phyloP scores from a whole-genome alignment of 352 stramenopile genomes.

The Ophiocytium majus region DNA sequence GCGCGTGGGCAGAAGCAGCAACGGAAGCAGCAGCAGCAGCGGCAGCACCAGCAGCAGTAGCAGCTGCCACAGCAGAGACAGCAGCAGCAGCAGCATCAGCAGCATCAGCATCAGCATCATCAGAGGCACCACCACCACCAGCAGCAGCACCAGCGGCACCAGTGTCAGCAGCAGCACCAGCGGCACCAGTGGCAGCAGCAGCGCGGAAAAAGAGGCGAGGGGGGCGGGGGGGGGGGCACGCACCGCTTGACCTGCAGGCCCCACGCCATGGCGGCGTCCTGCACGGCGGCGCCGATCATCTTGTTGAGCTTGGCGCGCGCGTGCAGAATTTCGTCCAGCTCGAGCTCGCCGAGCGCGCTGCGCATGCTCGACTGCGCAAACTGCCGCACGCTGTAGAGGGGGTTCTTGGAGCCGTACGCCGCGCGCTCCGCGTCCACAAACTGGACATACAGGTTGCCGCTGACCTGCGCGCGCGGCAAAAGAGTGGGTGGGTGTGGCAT shows the following conservation, averaged over 20 bases:
- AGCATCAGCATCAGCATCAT: no score
- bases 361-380: constrained; percentile 78
- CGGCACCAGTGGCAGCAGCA: constrained; percentile 58
- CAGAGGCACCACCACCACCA: no score
- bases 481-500: no score
- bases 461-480: constrained; percentile 31
- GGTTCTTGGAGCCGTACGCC: constrained; percentile 60
- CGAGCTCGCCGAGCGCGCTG: constrained; percentile 75
- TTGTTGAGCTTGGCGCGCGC: constrained; percentile 66
- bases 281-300: constrained; percentile 68
- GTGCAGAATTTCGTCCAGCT: constrained; percentile 80
- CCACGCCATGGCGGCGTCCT: constrained; percentile 71
- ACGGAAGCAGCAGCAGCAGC: no score
- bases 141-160: no score
- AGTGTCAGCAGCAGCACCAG: constrained; percentile 72
- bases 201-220: no score
- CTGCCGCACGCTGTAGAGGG: constrained; percentile 62
- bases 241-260: constrained; percentile 70
- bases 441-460: constrained; percentile 60
- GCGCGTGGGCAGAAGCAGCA: no score
- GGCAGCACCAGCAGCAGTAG: no score
- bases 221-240: constrained; percentile 29
- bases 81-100: no score
- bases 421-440: constrained; percentile 59
- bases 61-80: no score